phyloP scores from a whole-genome alignment of 768 basidiomycete genomes.

The Leccinum uliginosum region DNA sequence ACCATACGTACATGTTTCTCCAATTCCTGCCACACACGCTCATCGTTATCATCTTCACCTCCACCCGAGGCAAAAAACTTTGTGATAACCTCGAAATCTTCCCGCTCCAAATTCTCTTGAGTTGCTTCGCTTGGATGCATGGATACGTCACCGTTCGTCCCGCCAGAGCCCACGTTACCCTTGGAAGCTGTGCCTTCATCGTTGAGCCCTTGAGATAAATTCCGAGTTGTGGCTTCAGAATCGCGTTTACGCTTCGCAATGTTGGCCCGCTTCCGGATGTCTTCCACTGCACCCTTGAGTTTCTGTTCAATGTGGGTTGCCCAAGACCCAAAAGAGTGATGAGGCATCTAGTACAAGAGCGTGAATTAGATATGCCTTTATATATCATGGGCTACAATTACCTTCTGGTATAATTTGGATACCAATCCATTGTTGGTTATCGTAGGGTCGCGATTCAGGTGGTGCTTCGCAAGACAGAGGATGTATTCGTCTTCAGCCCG shows the following conservation, averaged over 20 bases:
- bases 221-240: neutral
- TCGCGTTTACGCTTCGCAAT: conserved; percentile 45
- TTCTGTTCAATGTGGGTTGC: conserved; percentile 31
- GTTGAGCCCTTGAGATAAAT: neutral
- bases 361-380: neutral
- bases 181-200: conserved; percentile 2
- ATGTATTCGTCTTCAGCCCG: conserved; percentile 48
- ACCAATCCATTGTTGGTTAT: conserved; percentile 38
- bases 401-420: conserved; percentile 43
- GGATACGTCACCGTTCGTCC: neutral
- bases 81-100: conserved; percentile 50
- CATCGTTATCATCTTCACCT: conserved; percentile 43
- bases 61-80: conserved; percentile 53
- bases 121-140: neutral
- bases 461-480: conserved; percentile 38
- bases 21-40: conserved; percentile 50
- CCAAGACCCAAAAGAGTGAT: conserved; percentile 55
- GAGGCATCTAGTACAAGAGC: conserved; percentile 47
- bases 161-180: neutral
- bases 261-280: conserved; percentile 44
- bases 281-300: conserved; percentile 39
- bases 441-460: conserved; percentile 45
- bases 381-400: conserved; percentile 16
- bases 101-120: conserved; percentile 18
- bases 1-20: conserved; percentile 38